Base-by-base conservation (phyloP, 495 filamentous ascomycete genomes). In the Letharia columbiana region DNA sequence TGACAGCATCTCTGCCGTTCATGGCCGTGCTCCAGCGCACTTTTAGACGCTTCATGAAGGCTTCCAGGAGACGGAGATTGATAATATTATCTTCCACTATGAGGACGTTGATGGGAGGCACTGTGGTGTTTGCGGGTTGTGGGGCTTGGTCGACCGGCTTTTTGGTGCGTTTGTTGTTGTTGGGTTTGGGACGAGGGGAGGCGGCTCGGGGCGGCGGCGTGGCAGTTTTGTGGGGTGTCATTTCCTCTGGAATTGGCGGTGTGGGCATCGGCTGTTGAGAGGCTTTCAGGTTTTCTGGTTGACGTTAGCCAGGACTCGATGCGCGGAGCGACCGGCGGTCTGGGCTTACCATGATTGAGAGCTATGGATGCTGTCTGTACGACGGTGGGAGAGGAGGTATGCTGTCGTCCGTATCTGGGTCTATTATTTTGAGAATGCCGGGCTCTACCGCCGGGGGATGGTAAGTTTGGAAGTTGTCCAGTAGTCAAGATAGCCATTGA, bases 31-130 rank as follows among this genome's bases (percentile, higher is more conserved):
- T 88, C 94, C 94, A 98, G n/a, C 94, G 89, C 39, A 98, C 94
- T 71, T 95, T 96, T 44, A 98, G 83, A 57, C 93, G 84, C 74
- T 96, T 96, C 83, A 98, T 94, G 74, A 98, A 96, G 0, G 91
- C 92, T 71, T 98, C 94, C 3, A 98, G 78, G 8, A 98, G 84
- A 60, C 90, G 86, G 60, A 98, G 81, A 70, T 98, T 98, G 81
- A 98, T 98, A 66, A 93, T 88, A 74, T 98, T 98, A 78, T 98
- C 94, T 78, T 98, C 94, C 44, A 98, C 94, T 65, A 98, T 97
- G 23, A 98, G 81, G 12, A 98, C 92, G 70, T 96, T 98, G 76
- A 98, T 98, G 31, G 94, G 94, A 13, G 94, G 94, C 4, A 98
- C 92, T 9, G 89, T 17, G 33, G 54, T 57, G 7, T 57, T 57